These are phyloP conservation scores for Suillus ampliporus DNA, from an alignment of 768 basidiomycete genomes.

Conservation along the genomic window DNA sequence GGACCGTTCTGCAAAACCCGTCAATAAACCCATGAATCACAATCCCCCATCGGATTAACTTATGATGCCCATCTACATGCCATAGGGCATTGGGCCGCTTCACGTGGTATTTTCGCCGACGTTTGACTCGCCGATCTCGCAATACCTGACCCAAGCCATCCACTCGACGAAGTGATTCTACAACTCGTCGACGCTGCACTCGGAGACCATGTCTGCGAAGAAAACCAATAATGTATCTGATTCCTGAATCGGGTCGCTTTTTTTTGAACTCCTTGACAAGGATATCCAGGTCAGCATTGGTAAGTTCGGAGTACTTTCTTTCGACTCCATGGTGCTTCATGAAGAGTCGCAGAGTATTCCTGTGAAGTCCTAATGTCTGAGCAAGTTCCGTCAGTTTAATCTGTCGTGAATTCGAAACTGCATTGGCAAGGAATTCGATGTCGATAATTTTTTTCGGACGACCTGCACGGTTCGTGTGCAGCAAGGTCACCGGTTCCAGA, in stretches of 20 bases:
- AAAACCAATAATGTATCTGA: slow-evolving; percentile 36
- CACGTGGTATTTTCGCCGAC: slow-evolving; percentile 35
- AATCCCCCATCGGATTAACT: slow-evolving; percentile 41
- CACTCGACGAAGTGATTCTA: slow-evolving; percentile 33
- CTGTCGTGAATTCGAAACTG: slow-evolving; percentile 7
- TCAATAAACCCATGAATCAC: slow-evolving; percentile 44
- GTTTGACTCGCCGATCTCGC: slow-evolving; percentile 23
- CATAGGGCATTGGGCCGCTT: slow-evolving; percentile 31
- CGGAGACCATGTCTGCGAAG: slow-evolving; percentile 30
- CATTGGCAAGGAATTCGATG: slow-evolving; percentile 15
- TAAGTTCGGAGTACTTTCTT: slow-evolving; percentile 15
- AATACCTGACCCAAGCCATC: slow-evolving; percentile 36
- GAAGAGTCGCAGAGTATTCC: slow-evolving; percentile 13
- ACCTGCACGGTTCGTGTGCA: slow-evolving; percentile 8
- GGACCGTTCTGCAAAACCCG: slow-evolving; percentile 43
- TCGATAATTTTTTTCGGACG: slow-evolving; percentile 16
- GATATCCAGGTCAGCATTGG: slow-evolving; percentile 16
- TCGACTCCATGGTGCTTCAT: slow-evolving; percentile 17
- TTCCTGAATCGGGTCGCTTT: slow-evolving; percentile 31
- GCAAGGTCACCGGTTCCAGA: slow-evolving; percentile 4
- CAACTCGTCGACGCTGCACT: slow-evolving; percentile 29
- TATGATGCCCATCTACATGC: slow-evolving; percentile 37
- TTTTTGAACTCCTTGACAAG: slow-evolving; percentile 18
- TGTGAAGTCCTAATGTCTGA: slow-evolving; percentile 9
- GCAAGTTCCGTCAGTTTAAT: slow-evolving; percentile 23